phyloP scores from a whole-genome alignment of 805 yeast genomes.

The Yamadazyma olivae region DNA sequence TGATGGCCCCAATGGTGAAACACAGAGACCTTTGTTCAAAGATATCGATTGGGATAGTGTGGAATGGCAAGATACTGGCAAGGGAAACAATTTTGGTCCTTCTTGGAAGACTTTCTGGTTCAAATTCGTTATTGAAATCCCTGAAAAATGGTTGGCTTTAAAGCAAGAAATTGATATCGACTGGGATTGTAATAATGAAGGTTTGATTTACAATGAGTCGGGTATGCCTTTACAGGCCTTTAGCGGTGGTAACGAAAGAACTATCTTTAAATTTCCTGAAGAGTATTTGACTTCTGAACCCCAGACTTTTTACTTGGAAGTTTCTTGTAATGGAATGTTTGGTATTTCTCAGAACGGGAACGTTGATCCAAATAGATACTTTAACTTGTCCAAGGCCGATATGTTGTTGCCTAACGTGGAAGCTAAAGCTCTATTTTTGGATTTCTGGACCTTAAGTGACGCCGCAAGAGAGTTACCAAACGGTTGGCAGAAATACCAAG shows the following conservation, averaged over 20 bases:
- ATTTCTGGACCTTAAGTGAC: conserved; percentile 86
- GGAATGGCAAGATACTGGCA: conserved; percentile 53
- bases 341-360: conserved; percentile 62
- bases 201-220: conserved; percentile 62
- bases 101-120: conserved; percentile 98
- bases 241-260: conserved; percentile 81
- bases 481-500: conserved; percentile 73
- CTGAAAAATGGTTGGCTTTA: conserved; percentile 50
- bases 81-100: conserved; percentile 84
- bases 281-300: conserved; percentile 49
- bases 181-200: conserved; percentile 89
- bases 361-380: conserved; percentile 70
- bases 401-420: conserved; percentile 75
- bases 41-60: conserved; percentile 48
- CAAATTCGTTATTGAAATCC: conserved; percentile 61
- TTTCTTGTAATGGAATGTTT: conserved; percentile 93
- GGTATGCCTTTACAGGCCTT: conserved; percentile 81
- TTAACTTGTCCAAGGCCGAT: conserved; percentile 67
- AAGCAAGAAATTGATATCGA: conserved; percentile 58
- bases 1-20: conserved; percentile 39
- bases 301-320: conserved; percentile 76
- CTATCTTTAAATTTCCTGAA: conserved; percentile 65
- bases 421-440: conserved; percentile 74
- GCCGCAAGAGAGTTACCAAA: conserved; percentile 84
- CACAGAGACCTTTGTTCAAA: conserved; percentile 61